Percentiles rank a stretch among this genome's conserved stretches.
phyloP scores from a whole-genome alignment of 2,329 filamentous ascomycete species.

The Fusarium transvaalense region DNA sequence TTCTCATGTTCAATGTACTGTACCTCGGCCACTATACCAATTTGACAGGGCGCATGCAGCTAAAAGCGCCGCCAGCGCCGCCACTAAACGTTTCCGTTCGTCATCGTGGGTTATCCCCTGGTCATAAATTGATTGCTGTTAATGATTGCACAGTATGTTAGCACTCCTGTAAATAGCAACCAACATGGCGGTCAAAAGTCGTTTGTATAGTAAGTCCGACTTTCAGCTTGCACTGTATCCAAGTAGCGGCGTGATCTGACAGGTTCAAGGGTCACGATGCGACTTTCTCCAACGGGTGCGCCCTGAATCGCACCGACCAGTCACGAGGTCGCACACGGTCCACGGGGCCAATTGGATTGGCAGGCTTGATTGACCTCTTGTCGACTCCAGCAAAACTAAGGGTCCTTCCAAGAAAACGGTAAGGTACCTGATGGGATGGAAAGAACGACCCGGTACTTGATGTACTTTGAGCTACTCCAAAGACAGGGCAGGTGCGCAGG shows the following conservation, averaged over 20 bases:
- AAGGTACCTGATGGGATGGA: slow-evolving; percentile 10
- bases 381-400: slow-evolving; percentile 5
- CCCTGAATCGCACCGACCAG: slow-evolving; percentile 40
- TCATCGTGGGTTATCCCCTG: slow-evolving; percentile 23
- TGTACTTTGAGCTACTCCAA: slow-evolving; percentile 17
- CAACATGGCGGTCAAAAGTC: slow-evolving; percentile 35
- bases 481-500: slow-evolving; percentile 9
- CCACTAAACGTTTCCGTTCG: slow-evolving; percentile 30
- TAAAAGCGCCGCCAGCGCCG: slow-evolving; percentile 19
- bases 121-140: slow-evolving; percentile 23
- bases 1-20: background rate
- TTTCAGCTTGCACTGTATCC: slow-evolving; percentile 41
- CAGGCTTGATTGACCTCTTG: slow-evolving; percentile 22
- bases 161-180: slow-evolving; percentile 4
- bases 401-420: slow-evolving; percentile 25
- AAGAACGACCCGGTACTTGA: slow-evolving; percentile 13
- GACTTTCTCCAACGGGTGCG: slow-evolving; percentile 33
- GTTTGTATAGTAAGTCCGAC: slow-evolving; percentile 23
- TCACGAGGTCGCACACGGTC: slow-evolving; percentile 44
- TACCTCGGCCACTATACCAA: slow-evolving; percentile 20
- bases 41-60: slow-evolving; percentile 18
- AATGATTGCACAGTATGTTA: slow-evolving; percentile 17
- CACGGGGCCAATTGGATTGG: slow-evolving; percentile 49
- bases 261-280: slow-evolving; percentile 41
- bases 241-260: slow-evolving; percentile 18